Evolutionary conservation across 139 green algal species (phyloP), one percentile per base, ranked within the genome.

Genomic region (Tetradesmus obliquus): DNA sequence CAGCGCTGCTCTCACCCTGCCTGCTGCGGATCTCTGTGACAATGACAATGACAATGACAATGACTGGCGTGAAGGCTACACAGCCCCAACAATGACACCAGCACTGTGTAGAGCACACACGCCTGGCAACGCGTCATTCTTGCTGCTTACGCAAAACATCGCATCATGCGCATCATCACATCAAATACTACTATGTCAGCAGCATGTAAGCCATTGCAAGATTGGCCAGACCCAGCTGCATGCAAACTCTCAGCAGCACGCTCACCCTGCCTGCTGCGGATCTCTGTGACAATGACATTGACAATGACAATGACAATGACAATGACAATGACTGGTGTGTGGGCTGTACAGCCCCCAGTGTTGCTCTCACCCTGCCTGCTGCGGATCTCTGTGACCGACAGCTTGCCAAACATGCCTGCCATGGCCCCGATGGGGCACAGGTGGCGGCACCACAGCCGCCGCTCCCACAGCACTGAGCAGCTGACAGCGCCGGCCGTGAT

Each of bases 381-480:
- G 2, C 97, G 93, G 62, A 98, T 91, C 93, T 98, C 97, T 0
- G 96, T 98, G 32, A 96, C 89, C n/a, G 93, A 81, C 87, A 97
- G 91, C 94, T 98, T 98, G 81, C 96, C 96, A 91, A 98, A 97
- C 74, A 98, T 71, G 53, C 96, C 97, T 86, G 97, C 98, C 97
- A 98, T 98, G 83, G 94, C 97, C 54, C 97, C 96, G 55, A 98
- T 97, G n/a, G 94, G 95, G 87, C 95, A 97, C 88, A 97, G 87
- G 91, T 95, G 95, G 45, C 95, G 89, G 93, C 96, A 98, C 96
- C 96, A 98, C 13, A 97, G 81, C 22, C 96, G 88, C 62, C 94
- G 90, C 94, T 98, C 96, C 81, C 94, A 98, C 53, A 97, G 74
- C 66, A 93, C 91, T 22, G 91, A 96, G 66, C 95, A 96, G 1